phyloP scores from a whole-genome alignment of 1,284 basidiomycete genomes.

The Agroathelia rolfsii region DNA sequence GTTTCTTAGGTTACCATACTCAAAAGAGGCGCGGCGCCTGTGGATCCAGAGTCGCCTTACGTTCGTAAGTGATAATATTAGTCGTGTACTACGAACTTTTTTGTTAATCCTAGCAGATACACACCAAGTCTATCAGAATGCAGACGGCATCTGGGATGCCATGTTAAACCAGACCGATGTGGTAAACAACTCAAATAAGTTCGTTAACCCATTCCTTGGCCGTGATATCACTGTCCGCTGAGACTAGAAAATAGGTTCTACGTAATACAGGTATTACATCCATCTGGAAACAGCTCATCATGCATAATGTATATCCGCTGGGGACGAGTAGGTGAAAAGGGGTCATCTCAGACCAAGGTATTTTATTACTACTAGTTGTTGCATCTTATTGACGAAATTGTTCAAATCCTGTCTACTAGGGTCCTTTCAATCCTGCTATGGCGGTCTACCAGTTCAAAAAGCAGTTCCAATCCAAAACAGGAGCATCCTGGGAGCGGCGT shows the following conservation, averaged over 20 bases:
- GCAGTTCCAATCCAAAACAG: conserved; percentile 50
- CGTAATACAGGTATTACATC: conserved; percentile 51
- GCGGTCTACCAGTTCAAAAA: conserved; percentile 50
- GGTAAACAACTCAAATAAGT: conserved; percentile 56
- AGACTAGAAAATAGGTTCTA: conserved; percentile 38
- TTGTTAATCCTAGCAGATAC: no score
- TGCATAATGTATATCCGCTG: conserved; percentile 45
- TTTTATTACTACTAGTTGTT: no score
- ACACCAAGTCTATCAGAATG: conserved; percentile 44
- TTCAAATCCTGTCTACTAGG: no score
- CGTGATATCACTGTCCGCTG: conserved; percentile 5
- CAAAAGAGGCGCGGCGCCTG: conserved; percentile 51
- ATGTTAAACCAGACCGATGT: conserved; percentile 63
- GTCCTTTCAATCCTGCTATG: conserved; percentile 10
- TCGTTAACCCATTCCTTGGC: conserved; percentile 7
- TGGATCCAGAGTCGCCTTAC: conserved; percentile 39
- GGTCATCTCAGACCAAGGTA: conserved; percentile 42
- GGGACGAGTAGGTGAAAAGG: conserved; percentile 53
- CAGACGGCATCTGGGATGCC: conserved; percentile 50
- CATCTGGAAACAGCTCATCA: conserved; percentile 28
- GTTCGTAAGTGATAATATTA: conserved; percentile 34
- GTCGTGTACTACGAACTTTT: conserved; percentile 6
- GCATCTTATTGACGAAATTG: no score
- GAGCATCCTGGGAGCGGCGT: conserved; percentile 39
- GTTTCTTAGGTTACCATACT: conserved; percentile 38